Percentiles rank a stretch among this genome's conserved stretches.
These are phyloP conservation scores for Kuraishia cidri DNA, from an alignment of 805 yeast genomes.

Conservation along the genomic window DNA sequence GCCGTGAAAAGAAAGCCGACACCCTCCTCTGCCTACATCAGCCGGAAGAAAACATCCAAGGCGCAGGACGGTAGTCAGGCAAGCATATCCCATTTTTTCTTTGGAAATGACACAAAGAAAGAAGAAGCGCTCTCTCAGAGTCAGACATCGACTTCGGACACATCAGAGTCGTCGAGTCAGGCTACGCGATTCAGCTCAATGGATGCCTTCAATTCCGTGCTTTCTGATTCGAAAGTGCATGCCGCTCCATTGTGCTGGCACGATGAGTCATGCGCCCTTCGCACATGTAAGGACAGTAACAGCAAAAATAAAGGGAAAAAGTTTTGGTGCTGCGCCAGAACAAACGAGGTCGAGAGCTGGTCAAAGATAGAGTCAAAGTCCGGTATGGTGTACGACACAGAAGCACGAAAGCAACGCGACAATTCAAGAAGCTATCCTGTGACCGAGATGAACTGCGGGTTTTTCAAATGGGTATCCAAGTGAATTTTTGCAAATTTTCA, in stretches of 20 bases:
- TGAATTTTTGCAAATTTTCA: no score
- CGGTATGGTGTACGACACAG: no score
- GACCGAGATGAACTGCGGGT: no score
- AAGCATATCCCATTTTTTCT: neutral
- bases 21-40: neutral
- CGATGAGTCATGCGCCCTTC: conserved; percentile 31
- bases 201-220: neutral
- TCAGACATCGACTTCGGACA: no score
- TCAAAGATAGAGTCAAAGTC: no score
- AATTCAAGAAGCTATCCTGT: no score
- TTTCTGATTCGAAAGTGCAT: neutral
- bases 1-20: conserved; percentile 1
- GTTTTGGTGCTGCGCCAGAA: conserved; percentile 44
- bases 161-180: no score
- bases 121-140: no score
- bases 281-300: conserved; percentile 30
- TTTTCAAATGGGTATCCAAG: no score
- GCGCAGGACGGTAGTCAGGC: neutral
- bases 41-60: conserved; percentile 1
- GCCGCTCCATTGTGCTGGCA: conserved; percentile 37
- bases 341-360: no score
- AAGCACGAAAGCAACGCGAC: no score
- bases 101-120: no score
- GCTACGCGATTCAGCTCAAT: neutral
- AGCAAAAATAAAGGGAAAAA: conserved; percentile 34